phyloP scores from a whole-genome alignment of 805 yeast species.

The Cyberlindnera meyerae region DNA sequence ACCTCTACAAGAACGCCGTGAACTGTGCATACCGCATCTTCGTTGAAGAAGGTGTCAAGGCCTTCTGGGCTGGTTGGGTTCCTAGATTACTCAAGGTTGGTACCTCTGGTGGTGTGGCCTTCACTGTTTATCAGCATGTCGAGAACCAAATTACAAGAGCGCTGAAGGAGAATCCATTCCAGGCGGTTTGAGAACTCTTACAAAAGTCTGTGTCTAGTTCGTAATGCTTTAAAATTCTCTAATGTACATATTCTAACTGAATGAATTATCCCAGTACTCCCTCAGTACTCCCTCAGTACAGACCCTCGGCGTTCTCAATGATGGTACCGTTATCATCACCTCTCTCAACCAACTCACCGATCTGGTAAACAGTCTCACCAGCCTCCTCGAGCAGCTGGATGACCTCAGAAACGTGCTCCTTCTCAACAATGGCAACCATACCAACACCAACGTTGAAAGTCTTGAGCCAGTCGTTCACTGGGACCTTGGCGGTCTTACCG shows the following conservation, averaged over 20 bases:
- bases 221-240: neutral
- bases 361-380: slow-evolving; percentile 70
- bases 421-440: slow-evolving; percentile 83
- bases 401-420: slow-evolving; percentile 57
- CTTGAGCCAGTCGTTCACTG: slow-evolving; percentile 75
- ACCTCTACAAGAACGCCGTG: slow-evolving; percentile 55
- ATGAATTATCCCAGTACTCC: too few species aligned
- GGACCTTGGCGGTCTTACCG: slow-evolving; percentile 87
- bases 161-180: slow-evolving; percentile 34
- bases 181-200: slow-evolving; percentile 18
- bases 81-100: slow-evolving; percentile 71
- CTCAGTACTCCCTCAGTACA: slow-evolving; percentile 6
- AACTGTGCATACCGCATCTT: slow-evolving; percentile 48
- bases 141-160: slow-evolving; percentile 41
- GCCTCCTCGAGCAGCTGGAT: slow-evolving; percentile 48
- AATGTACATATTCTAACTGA: neutral
- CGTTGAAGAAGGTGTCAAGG: slow-evolving; percentile 40
- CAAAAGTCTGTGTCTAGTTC: too few species aligned
- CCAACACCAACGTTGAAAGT: slow-evolving; percentile 97
- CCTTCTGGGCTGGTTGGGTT: slow-evolving; percentile 53
- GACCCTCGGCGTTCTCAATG: slow-evolving; percentile 36
- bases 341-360: slow-evolving; percentile 55
- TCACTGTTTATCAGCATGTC: slow-evolving; percentile 55
- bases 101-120: slow-evolving; percentile 64
- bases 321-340: slow-evolving; percentile 44